Evolutionary conservation across 768 basidiomycete species (phyloP).

Genomic region (Boletus sensibilis): DNA sequence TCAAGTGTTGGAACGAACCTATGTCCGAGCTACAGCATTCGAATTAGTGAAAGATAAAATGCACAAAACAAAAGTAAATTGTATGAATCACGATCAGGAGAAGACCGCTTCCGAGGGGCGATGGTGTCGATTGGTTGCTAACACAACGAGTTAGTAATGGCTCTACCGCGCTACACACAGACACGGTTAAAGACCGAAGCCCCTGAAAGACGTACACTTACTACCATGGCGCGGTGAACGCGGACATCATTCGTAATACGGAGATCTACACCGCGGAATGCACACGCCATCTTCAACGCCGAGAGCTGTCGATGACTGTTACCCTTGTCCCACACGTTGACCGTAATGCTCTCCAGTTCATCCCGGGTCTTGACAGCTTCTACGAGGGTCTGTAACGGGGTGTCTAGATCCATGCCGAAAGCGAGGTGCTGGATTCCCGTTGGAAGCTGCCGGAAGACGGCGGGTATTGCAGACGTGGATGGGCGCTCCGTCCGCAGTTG

Average conservation of each 20-base stretch:
- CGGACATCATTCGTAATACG: conserved; percentile 49
- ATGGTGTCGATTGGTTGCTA: conserved; percentile 14
- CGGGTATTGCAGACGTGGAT: conserved; percentile 37
- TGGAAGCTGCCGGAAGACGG: conserved; percentile 50
- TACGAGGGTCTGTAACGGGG: conserved; percentile 52
- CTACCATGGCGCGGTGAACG: conserved; percentile 50
- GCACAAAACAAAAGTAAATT: conserved; percentile 2
- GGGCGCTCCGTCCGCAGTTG: conserved; percentile 59
- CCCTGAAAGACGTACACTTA: conserved; percentile 34
- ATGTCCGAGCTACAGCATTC: conserved; percentile 19
- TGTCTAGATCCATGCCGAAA: conserved; percentile 59
- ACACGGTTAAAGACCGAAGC: conserved; percentile 14
- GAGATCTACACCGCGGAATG: conserved; percentile 57
- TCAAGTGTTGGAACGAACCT: background rate
- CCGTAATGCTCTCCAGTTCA: conserved; percentile 47
- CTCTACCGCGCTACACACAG: conserved; percentile 22
- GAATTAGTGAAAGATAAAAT: conserved; percentile 7
- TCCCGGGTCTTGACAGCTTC: conserved; percentile 49
- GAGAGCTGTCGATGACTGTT: conserved; percentile 49
- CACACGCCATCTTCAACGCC: conserved; percentile 62
- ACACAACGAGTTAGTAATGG: conserved; percentile 10
- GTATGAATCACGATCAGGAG: background rate
- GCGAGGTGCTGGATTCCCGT: conserved; percentile 52
- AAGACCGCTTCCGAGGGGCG: background rate
- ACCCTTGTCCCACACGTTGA: conserved; percentile 55